Evolutionary conservation across 2,329 filamentous ascomycete species (phyloP).

Genomic region (Aspergillus sp.): DNA sequence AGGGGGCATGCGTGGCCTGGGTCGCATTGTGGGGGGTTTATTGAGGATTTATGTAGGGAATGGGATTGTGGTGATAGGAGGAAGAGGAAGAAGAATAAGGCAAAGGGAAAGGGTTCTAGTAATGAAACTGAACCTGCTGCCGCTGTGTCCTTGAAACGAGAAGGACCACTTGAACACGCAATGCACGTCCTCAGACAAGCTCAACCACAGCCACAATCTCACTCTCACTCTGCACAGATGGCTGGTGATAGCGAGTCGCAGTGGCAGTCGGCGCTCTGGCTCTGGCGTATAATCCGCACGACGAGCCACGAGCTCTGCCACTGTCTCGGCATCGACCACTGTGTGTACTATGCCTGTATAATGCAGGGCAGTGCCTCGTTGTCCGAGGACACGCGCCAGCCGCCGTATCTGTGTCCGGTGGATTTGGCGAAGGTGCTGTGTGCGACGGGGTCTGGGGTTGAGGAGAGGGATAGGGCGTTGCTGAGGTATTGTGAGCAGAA

Average conservation of each 20-base stretch:
- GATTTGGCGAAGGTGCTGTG: slow-evolving; percentile 6
- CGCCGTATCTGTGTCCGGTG: slow-evolving; percentile 12
- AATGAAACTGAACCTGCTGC: neutral
- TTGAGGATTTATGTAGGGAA: neutral
- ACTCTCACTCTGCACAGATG: neutral
- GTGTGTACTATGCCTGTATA: slow-evolving; percentile 36
- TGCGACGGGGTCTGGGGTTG: neutral
- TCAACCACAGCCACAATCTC: too few species aligned
- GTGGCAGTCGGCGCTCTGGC: slow-evolving; percentile 49
- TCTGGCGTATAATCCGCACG: slow-evolving; percentile 58
- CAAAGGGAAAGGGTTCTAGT: too few species aligned
- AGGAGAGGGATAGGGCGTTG: neutral
- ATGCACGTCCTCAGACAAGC: neutral
- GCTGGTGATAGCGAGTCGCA: neutral
- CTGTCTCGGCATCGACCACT: slow-evolving; percentile 67
- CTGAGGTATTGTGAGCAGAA: neutral
- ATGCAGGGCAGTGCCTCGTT: slow-evolving; percentile 13
- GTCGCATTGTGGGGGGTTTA: slow-evolving; percentile 54
- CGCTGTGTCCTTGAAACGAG: neutral
- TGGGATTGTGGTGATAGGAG: neutral
- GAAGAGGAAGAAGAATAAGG: neutral
- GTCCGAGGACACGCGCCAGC: slow-evolving; percentile 8
- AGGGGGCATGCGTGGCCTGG: slow-evolving; percentile 62
- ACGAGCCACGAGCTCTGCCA: slow-evolving; percentile 66
- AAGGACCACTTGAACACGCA: neutral